Conservation (phyloP, 2,329 filamentous ascomycete species). For the Calonectria naviculata region DNA sequence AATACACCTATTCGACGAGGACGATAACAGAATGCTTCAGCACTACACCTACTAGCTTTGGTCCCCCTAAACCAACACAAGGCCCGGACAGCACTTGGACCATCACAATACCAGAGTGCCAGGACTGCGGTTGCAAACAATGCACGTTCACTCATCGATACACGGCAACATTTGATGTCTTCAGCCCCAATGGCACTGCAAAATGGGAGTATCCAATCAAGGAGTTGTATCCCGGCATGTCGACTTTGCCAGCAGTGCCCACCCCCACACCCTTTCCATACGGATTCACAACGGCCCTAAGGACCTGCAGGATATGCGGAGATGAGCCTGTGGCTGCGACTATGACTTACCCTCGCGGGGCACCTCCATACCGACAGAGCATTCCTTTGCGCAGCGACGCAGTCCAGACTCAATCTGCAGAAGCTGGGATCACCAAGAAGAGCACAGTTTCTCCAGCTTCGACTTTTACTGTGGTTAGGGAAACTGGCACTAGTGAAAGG, state of each 20-base stretch:
- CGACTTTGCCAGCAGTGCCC: slow-evolving; percentile 29
- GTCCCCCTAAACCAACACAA: slow-evolving; percentile 34
- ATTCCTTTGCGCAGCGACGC: slow-evolving; percentile 9
- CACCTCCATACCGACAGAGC: slow-evolving; percentile 28
- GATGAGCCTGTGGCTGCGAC: slow-evolving; percentile 35
- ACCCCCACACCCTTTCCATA: slow-evolving; percentile 33
- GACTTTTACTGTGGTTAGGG: background rate
- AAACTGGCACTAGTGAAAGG: background rate
- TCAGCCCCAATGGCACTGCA: slow-evolving; percentile 30
- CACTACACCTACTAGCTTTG: slow-evolving; percentile 34
- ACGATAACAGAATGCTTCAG: slow-evolving; percentile 40
- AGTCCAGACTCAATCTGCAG: background rate
- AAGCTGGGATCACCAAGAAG: background rate
- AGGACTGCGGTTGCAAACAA: slow-evolving; percentile 32
- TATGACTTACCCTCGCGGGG: slow-evolving; percentile 41
- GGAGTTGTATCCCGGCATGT: slow-evolving; percentile 42
- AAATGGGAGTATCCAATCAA: slow-evolving; percentile 35
- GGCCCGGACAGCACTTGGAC: slow-evolving; percentile 35
- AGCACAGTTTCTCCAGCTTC: background rate
- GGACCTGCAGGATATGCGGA: slow-evolving; percentile 35
- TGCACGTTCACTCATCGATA: slow-evolving; percentile 38
- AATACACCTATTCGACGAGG: slow-evolving; percentile 39
- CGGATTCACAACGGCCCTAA: slow-evolving; percentile 33
- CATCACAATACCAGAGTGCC: slow-evolving; percentile 38
- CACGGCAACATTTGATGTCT: slow-evolving; percentile 38